Percentiles rank a stretch among this genome's conserved stretches.
These are phyloP conservation scores for Solanum infundibuliforme DNA, from an alignment of 257 asterid species.

Conservation along the genomic window DNA sequence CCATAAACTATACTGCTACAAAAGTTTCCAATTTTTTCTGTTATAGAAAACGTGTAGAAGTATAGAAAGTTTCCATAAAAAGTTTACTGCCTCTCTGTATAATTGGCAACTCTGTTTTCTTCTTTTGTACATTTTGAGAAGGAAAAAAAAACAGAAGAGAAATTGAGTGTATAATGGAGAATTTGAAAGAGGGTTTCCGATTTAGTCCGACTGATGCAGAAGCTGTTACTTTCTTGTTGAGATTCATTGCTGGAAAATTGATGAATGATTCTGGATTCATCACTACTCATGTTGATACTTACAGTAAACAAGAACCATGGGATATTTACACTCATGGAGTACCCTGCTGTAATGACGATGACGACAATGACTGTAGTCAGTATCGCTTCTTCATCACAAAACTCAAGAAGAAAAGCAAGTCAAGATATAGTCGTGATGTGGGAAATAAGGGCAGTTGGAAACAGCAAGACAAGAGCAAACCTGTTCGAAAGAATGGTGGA, in stretches of 20 bases:
- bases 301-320: background rate
- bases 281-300: background rate
- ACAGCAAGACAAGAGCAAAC: background rate
- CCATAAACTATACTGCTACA: no score
- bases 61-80: background rate
- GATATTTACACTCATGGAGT: background rate
- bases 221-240: background rate
- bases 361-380: background rate
- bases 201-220: background rate
- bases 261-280: background rate
- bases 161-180: background rate
- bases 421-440: background rate
- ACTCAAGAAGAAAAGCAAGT: background rate
- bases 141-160: background rate
- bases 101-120: background rate
- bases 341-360: background rate
- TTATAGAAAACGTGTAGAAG: background rate
- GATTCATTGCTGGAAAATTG: background rate
- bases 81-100: background rate
- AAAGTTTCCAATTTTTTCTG: background rate
- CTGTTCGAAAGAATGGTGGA: background rate
- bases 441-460: background rate
- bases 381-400: background rate
- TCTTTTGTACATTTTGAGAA: background rate
- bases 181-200: background rate